Percentiles rank a stretch among this genome's conserved stretches.
These are phyloP conservation scores for Emericellopsis terricola DNA, from an alignment of 495 filamentous ascomycete species.

Conservation along the genomic window DNA sequence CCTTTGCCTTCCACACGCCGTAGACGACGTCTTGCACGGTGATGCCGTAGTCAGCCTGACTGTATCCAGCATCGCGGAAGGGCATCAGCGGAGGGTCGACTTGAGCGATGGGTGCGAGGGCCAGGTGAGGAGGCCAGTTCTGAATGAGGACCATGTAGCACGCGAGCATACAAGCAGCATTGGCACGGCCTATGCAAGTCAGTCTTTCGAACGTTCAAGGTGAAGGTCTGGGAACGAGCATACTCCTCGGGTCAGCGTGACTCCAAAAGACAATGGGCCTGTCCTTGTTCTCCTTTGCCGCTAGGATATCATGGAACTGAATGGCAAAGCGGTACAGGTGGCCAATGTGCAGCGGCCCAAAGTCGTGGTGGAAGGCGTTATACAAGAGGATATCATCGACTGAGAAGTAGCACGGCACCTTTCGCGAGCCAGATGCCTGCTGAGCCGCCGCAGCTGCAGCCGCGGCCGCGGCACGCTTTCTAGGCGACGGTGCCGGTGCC, in stretches of 20 bases:
- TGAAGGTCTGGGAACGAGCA: constrained; percentile 8
- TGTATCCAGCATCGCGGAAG: constrained; percentile 95
- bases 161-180: constrained; percentile 88
- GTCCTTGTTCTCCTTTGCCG: constrained; percentile 60
- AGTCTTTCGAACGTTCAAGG: constrained; percentile 6
- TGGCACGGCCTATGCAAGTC: constrained; percentile 47
- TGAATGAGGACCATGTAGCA: constrained; percentile 99
- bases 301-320: constrained; percentile 84
- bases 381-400: constrained; percentile 86
- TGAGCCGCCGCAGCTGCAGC: not conserved
- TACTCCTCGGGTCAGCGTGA: constrained; percentile 74
- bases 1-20: constrained; percentile 96
- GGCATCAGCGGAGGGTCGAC: constrained; percentile 95
- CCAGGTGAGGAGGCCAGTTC: constrained; percentile 92
- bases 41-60: constrained; percentile 88
- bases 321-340: constrained; percentile 93
- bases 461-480: constrained; percentile 41
- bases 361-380: constrained; percentile 97
- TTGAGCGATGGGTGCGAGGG: constrained; percentile 90
- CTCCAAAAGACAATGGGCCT: constrained; percentile 89
- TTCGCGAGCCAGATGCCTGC: constrained; percentile 14
- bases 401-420: constrained; percentile 78
- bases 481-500: constrained; percentile 41
- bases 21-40: constrained; percentile 96
- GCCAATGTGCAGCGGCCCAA: constrained; percentile 91